A percentile compares a stretch with the other conserved stretches of the same genome.
phyloP scores from a whole-genome alignment of 129 eudicot genomes.

The Escallonia rubra region DNA sequence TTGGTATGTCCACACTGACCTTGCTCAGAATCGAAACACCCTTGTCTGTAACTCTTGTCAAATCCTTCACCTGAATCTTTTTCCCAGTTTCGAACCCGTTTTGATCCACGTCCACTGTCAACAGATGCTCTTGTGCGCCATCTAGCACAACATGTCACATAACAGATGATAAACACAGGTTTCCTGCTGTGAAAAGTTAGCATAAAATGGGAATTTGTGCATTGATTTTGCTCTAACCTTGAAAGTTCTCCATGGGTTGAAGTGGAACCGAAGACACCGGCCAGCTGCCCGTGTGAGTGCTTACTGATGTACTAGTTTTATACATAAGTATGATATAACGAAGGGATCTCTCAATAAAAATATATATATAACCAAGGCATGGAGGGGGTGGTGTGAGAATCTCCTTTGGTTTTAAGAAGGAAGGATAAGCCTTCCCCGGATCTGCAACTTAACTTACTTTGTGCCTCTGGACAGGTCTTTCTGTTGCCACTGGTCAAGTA shows the following conservation, averaged over 20 bases:
- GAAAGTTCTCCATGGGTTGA: constrained; percentile 29
- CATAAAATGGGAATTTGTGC: neutral
- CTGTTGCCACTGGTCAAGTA: no score
- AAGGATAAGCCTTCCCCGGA: no score
- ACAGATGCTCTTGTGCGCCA: constrained; percentile 41
- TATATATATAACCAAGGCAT: no score
- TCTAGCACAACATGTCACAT: constrained; percentile 17
- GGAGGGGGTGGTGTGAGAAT: no score
- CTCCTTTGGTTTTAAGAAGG: no score
- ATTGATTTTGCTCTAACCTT: constrained; percentile 29
- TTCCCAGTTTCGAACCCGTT: constrained; percentile 1
- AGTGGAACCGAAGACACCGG: neutral
- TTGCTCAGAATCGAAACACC: constrained; percentile 54
- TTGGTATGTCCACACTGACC: constrained; percentile 60
- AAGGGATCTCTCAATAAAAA: no score
- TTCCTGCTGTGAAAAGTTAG: neutral
- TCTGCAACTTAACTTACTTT: no score
- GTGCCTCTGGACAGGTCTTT: no score
- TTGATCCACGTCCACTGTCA: constrained; percentile 28
- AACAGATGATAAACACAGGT: neutral
- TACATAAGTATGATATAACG: no score
- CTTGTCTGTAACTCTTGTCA: constrained; percentile 47
- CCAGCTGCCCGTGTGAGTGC: no score
- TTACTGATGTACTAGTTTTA: no score
- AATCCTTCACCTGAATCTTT: constrained; percentile 47